phyloP scores from a whole-genome alignment of 768 basidiomycete species.

The Trametes elegans region DNA sequence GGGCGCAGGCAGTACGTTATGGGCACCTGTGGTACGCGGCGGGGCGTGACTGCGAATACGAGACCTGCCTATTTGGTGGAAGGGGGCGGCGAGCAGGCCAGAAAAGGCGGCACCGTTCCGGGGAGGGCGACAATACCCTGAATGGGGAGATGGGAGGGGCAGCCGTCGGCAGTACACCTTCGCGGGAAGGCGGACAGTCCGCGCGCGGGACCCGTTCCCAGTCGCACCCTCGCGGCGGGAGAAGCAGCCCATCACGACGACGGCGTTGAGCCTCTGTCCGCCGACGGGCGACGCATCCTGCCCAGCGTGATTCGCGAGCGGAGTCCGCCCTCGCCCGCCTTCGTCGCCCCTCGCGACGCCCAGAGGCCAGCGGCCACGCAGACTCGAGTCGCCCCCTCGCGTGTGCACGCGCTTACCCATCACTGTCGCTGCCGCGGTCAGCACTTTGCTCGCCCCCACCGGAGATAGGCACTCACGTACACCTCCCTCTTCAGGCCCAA shows the following conservation, averaged over 20 bases:
- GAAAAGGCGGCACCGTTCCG: conserved; percentile 3
- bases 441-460: not conserved
- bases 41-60: not conserved
- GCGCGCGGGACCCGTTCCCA: not conserved
- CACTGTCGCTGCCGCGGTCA: too few relatives aligned
- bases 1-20: not conserved
- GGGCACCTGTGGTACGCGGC: conserved; percentile 9
- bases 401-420: not conserved
- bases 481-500: too few relatives aligned
- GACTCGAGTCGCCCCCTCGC: not conserved
- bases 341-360: not conserved
- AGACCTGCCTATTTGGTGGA: conserved; percentile 7
- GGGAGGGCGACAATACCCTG: not conserved
- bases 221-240: conserved; percentile 3
- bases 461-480: conserved; percentile 16
- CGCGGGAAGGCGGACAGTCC: conserved; percentile 8
- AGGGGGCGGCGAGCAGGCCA: conserved; percentile 1
- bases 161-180: not conserved
- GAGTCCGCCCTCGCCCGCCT: not conserved
- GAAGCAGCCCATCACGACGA: conserved; percentile 6
- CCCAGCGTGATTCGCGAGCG: conserved; percentile 13
- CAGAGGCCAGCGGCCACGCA: not conserved
- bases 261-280: conserved; percentile 1
- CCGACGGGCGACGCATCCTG: conserved; percentile 1
- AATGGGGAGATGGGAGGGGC: too few relatives aligned